Evolutionary conservation across 2,329 filamentous ascomycete genomes (phyloP).

Genomic region (Fusarium sororula): DNA sequence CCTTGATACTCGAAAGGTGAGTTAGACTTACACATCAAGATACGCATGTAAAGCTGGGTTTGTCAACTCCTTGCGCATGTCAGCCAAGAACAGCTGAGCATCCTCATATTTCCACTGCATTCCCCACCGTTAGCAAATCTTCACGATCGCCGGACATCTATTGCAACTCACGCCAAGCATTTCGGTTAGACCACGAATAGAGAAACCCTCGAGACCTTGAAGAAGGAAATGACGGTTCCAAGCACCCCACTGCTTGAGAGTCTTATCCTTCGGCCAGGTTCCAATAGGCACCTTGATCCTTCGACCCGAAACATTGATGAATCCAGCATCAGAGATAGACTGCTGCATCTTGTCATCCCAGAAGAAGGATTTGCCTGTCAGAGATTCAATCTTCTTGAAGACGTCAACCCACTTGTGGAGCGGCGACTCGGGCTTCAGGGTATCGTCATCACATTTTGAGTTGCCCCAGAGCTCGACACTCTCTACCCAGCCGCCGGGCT

Average conservation of each 20-base stretch:
- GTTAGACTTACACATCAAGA: conserved; percentile 14
- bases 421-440: conserved; percentile 16
- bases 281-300: conserved; percentile 37
- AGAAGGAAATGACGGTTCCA: conserved; percentile 39
- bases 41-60: conserved; percentile 20
- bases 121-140: neutral
- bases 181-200: conserved; percentile 33
- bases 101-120: conserved; percentile 20
- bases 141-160: accelerated
- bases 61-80: conserved; percentile 25
- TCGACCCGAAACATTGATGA: conserved; percentile 23
- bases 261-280: conserved; percentile 45
- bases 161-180: conserved; percentile 22
- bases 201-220: conserved; percentile 39
- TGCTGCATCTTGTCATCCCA: conserved; percentile 17
- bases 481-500: conserved; percentile 35
- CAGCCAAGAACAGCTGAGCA: conserved; percentile 26
- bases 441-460: conserved; percentile 40
- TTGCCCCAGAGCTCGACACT: conserved; percentile 33
- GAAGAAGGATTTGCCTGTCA: conserved; percentile 21
- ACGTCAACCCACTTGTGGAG: conserved; percentile 11
- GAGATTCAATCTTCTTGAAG: conserved; percentile 12
- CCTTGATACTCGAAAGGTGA: accelerated
- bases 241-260: conserved; percentile 40
- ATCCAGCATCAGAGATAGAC: conserved; percentile 32